Evolutionary conservation across 495 filamentous ascomycete species (phyloP), one percentile per base, ranked within the genome.

Genomic region (Rostrohypoxylon terebratum): DNA sequence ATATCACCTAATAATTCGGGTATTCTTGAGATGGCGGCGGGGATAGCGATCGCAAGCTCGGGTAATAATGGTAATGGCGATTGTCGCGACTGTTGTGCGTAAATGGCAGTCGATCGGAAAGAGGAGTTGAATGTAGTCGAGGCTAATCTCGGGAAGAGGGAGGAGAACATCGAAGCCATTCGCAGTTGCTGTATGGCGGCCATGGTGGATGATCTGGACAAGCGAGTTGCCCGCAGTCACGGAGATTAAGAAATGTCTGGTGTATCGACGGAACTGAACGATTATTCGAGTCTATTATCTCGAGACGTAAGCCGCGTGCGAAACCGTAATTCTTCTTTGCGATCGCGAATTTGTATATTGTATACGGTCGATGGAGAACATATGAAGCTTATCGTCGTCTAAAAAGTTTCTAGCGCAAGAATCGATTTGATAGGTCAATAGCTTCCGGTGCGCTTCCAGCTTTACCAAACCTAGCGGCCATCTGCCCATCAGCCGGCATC

Each of bases 1-100:
- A 99, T 86, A 40, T 90, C 92, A 50, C 87, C 86, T 16, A 96
- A 78, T 3, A 96, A 72, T 11, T 78, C 81, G 11, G 81, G 81
- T 79, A 87, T 74, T 40, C 75, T 81, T 53, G 83, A 84, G 66
- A 91, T 83, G n/a, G 82, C 78, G 21, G 85, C 80, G 28, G 89
- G 86, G 5, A 91, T 78, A 4, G 83, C 81, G 57, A 89, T 75
- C 3, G 81, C 72, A 42, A 87, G 69, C 10, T 87, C 79, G n/a
- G 87, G 79, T 67, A 89, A 68, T 73, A 47, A 85, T 45, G 62
- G 74, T 77, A 77, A 76, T 78, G 62, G 83, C 76, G 64, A 84
- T 59, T 69, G 63, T 60, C 59, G 74, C 50, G 63, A 55, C 63
- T 80, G 81, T 54, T 80, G 78, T 53, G 80, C 75, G 36, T 71